A percentile compares a stretch with the other conserved stretches of the same genome.
phyloP scores from a whole-genome alignment of 306 rosid species.

The Citrullus colocynthis region DNA sequence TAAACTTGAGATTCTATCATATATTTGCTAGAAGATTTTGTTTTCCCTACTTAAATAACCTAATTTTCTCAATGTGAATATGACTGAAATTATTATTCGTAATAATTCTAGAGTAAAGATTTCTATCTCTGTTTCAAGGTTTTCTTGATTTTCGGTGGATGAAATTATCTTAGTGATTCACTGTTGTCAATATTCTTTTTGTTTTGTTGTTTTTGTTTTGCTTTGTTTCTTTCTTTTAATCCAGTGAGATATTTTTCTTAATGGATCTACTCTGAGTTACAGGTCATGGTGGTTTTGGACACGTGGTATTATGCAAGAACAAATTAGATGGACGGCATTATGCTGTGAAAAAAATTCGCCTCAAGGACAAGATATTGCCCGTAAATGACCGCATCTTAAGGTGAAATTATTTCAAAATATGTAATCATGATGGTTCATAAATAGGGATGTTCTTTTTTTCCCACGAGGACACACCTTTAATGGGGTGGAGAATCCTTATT shows the following conservation, averaged over 20 bases:
- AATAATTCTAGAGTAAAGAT: too few species aligned
- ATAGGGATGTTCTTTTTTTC: too few species aligned
- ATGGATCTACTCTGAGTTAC: slow-evolving; percentile 2
- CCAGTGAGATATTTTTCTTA: neutral
- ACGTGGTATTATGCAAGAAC: slow-evolving; percentile 86
- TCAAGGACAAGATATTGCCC: slow-evolving; percentile 75
- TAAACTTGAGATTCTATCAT: too few species aligned
- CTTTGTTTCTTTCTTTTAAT: too few species aligned
- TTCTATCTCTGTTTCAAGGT: neutral
- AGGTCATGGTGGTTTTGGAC: slow-evolving; percentile 99
- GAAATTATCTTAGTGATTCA: neutral
- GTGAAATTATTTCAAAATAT: slow-evolving; percentile 22
- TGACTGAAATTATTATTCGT: too few species aligned
- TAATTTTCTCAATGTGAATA: too few species aligned
- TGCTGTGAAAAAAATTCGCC: slow-evolving; percentile 90
- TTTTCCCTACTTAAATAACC: too few species aligned
- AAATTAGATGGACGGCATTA: slow-evolving; percentile 92
- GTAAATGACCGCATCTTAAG: slow-evolving; percentile 72
- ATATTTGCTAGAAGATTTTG: too few species aligned
- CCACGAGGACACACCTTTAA: too few species aligned
- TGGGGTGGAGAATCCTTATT: too few species aligned
- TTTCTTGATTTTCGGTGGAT: neutral
- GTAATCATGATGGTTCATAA: neutral
- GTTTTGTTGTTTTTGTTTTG: neutral
- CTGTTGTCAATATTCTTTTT: too few species aligned